Evolutionary conservation across 768 basidiomycete genomes (phyloP).

Genomic region (Boletus rubescentipes): DNA sequence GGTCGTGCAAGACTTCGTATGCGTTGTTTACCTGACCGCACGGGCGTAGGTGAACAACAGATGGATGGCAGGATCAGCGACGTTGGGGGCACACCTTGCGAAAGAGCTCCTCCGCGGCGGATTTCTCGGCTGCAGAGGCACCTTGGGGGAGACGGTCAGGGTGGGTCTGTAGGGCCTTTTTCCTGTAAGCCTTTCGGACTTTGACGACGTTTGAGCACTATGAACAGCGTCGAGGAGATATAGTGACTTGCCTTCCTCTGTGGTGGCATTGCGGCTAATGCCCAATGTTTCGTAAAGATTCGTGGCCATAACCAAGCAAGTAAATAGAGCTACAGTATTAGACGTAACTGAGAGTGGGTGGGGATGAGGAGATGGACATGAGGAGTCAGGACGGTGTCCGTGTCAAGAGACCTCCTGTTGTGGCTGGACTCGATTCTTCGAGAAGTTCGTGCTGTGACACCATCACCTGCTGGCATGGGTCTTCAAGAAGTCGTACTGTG

Average conservation of each 20-base stretch:
- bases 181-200: slow-evolving; percentile 83
- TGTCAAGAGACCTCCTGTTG: slow-evolving; percentile 1
- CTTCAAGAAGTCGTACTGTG: slow-evolving; percentile 71
- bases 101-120: slow-evolving; percentile 58
- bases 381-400: not conserved
- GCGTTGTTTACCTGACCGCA: slow-evolving; percentile 64
- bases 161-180: slow-evolving; percentile 68
- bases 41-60: not conserved
- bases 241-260: slow-evolving; percentile 58
- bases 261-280: slow-evolving; percentile 49
- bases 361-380: not conserved
- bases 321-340: not conserved
- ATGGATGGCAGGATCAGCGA: not conserved
- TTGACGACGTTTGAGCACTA: slow-evolving; percentile 5
- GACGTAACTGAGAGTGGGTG: not conserved
- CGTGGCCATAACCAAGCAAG: slow-evolving; percentile 43
- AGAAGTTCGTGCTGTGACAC: too few species aligned
- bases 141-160: slow-evolving; percentile 66
- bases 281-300: slow-evolving; percentile 67
- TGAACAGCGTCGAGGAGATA: not conserved
- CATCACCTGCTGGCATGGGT: slow-evolving; percentile 38
- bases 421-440: slow-evolving; percentile 14
- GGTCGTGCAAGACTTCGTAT: slow-evolving; percentile 70
- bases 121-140: slow-evolving; percentile 58
- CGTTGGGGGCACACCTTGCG: slow-evolving; percentile 32